Conservation (phyloP, 2,329 filamentous ascomycete species). For the Cryphonectria carpinicola region DNA sequence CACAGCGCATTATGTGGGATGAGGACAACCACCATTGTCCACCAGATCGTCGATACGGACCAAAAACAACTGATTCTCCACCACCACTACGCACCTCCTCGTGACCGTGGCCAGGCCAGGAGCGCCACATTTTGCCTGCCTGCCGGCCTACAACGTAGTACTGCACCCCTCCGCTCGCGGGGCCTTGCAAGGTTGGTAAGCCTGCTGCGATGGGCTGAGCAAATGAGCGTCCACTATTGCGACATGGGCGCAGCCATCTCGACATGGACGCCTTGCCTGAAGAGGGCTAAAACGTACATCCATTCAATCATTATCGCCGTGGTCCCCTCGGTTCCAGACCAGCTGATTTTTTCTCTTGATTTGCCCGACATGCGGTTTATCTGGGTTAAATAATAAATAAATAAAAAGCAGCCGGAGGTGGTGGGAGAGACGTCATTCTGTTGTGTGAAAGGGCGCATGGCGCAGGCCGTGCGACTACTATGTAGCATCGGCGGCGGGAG, state of each 20-base stretch:
- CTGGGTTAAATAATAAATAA: too few species aligned
- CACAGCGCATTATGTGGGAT: too few species aligned
- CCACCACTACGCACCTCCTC: background rate
- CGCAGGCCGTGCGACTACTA: background rate
- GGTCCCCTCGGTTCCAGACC: slow-evolving; percentile 6
- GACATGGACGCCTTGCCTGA: slow-evolving; percentile 21
- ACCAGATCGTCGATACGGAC: background rate
- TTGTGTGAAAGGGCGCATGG: slow-evolving; percentile 3
- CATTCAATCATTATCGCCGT: background rate
- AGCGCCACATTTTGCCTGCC: background rate
- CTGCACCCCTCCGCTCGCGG: background rate
- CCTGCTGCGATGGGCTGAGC: background rate
- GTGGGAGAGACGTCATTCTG: slow-evolving; percentile 1
- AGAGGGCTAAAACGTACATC: slow-evolving; percentile 4
- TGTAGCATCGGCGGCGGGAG: background rate
- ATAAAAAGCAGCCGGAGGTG: background rate
- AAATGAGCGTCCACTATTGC: slow-evolving; percentile 13
- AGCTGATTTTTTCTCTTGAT: background rate
- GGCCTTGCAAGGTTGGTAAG: background rate
- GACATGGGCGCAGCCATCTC: slow-evolving; percentile 22
- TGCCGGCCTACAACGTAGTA: background rate
- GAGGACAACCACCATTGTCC: too few species aligned
- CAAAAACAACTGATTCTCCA: background rate
- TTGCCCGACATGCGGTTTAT: background rate
- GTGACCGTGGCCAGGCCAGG: background rate